Base-by-base conservation (phyloP, 805 yeast species). In the Saccharomycopsis lassenensis region DNA sequence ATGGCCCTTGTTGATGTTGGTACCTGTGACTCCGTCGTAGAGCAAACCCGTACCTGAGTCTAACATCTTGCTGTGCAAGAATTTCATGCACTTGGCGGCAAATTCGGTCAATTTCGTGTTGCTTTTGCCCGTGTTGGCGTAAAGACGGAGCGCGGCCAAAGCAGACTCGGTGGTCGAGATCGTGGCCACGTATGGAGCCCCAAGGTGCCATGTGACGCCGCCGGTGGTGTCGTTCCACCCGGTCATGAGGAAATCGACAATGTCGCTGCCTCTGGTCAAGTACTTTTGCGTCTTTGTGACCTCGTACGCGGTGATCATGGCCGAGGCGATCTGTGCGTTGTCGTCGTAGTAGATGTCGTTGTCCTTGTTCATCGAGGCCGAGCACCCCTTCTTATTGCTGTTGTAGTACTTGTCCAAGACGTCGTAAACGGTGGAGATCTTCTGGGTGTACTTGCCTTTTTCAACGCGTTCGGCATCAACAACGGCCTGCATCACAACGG, bases 321-420 rank as follows among this genome's bases (percentile, higher is more conserved):
- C 77, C 45, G 75, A 63, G 11, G 80, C 77, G 11, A 77, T 74
- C 51, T 77, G 86, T 2, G 85, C 86, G 50, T 77, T 79, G 48
- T 77, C 86, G 49, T 77, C 85, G 43, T 73, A 73, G 52, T 77
- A 77, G 27, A 77, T 72, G 52, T 77, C 85, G 35, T 57, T 58
- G 52, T 76, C 77, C 29, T 68, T 75, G 49, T 75, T 69, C 50
- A 71, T 75, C 3, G 78, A 75, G 1, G 84, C 85, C 28, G 79
- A 71, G 55, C 66, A 78, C 4, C 78, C 84, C 37, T 67, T 67
- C 27, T 58, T 48, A 40, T 62, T 55, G 5, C 59, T 58, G 45
- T 58, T 61, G 37, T 60, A 65, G 39, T 75, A 61, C 2, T 68
- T 63, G 33, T 57, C 51, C 33, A 76, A 56, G 1, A 69, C 74